A percentile compares a stretch with the other conserved stretches of the same genome.
Evolutionary conservation across 768 basidiomycete genomes (phyloP).

Genomic region (Hydnomerulius pinastri): DNA sequence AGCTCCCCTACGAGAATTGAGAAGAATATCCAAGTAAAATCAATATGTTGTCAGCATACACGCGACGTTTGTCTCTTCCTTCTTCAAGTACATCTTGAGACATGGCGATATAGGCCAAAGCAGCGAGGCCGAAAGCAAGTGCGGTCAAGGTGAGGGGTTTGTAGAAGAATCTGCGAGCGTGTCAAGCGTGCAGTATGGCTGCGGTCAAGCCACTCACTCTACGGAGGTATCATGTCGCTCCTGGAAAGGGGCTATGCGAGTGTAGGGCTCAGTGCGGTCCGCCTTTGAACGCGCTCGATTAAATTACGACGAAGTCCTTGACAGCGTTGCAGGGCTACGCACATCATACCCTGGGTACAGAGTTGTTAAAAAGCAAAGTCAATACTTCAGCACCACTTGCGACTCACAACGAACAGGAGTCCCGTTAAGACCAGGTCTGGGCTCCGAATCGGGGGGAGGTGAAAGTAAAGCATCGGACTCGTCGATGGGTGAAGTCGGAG

Average conservation of each 20-base stretch:
- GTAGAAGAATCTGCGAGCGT: slow-evolving; percentile 75
- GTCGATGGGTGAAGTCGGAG: slow-evolving; percentile 49
- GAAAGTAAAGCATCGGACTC: slow-evolving; percentile 61
- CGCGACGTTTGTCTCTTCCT: slow-evolving; percentile 76
- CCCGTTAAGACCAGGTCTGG: slow-evolving; percentile 73
- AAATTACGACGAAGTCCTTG: slow-evolving; percentile 8
- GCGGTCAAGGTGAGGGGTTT: slow-evolving; percentile 81
- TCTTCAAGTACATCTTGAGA: slow-evolving; percentile 84
- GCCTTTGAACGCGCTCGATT: slow-evolving; percentile 49
- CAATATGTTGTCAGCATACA: slow-evolving; percentile 49
- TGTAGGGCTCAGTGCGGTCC: slow-evolving; percentile 81
- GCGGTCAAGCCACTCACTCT: slow-evolving; percentile 51
- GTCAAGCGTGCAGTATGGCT: slow-evolving; percentile 4
- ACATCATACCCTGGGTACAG: slow-evolving; percentile 76
- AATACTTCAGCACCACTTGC: background rate
- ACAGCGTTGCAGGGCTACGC: slow-evolving; percentile 36
- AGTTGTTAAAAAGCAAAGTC: slow-evolving; percentile 6
- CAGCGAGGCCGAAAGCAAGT: slow-evolving; percentile 62
- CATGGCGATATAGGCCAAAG: slow-evolving; percentile 80
- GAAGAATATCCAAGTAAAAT: slow-evolving; percentile 8
- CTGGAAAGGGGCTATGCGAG: slow-evolving; percentile 80
- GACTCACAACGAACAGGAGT: slow-evolving; percentile 79
- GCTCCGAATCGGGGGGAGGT: slow-evolving; percentile 55
- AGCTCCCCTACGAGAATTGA: slow-evolving; percentile 53
- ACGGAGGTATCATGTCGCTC: slow-evolving; percentile 81